Conservation (phyloP, 495 filamentous ascomycete species). For the Bathelium albidoporum region DNA sequence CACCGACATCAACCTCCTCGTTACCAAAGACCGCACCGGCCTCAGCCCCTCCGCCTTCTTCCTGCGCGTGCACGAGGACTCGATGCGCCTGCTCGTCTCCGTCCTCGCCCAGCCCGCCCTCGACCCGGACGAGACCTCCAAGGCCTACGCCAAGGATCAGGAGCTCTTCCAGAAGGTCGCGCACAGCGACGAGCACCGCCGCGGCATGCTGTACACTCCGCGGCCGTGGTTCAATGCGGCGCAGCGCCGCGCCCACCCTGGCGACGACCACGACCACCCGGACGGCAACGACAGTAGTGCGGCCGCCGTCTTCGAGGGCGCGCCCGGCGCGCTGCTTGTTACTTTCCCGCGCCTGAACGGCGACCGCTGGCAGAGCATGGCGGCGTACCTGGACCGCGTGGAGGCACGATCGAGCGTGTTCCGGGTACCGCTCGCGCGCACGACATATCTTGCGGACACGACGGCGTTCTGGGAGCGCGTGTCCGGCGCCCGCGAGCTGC, state of each 20-base stretch:
- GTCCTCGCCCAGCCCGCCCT: constrained; percentile 28
- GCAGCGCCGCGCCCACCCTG: constrained; percentile 16
- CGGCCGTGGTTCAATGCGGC: constrained; percentile 35
- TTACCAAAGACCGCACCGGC: constrained; percentile 25
- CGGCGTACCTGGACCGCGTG: constrained; percentile 9
- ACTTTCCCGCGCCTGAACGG: constrained; percentile 31
- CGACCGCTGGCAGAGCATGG: constrained; percentile 18
- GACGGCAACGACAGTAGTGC: too few species aligned
- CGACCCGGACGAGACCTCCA: constrained; percentile 23
- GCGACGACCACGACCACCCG: not conserved
- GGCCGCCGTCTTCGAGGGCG: constrained; percentile 26
- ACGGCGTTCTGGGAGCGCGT: constrained; percentile 12
- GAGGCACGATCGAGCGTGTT: constrained; percentile 6
- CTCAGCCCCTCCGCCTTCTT: constrained; percentile 18
- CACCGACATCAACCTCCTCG: constrained; percentile 33
- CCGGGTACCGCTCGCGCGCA: constrained; percentile 12
- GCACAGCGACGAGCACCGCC: constrained; percentile 24
- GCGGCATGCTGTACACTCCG: constrained; percentile 29
- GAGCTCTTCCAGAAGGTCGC: constrained; percentile 28
- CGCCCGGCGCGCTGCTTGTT: constrained; percentile 29
- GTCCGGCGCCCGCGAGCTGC: constrained; percentile 3
- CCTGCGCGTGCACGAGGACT: constrained; percentile 28
- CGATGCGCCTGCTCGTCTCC: constrained; percentile 30
- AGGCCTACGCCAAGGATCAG: constrained; percentile 30
- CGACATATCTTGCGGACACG: constrained; percentile 15